Evolutionary conservation across 2,329 filamentous ascomycete genomes (phyloP).

Genomic region (Scedosporium dehoogii): DNA sequence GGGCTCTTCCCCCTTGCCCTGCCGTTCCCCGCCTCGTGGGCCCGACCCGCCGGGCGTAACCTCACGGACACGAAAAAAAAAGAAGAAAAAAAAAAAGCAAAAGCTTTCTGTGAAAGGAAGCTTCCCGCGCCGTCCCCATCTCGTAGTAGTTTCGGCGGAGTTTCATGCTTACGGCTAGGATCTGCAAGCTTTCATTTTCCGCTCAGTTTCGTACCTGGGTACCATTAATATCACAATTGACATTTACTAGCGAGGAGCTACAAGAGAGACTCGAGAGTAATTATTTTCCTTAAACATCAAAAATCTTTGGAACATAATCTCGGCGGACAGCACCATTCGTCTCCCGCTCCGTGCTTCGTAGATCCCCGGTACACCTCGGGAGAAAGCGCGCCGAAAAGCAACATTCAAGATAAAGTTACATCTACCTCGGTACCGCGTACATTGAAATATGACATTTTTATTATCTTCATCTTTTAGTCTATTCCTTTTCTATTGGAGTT

Average conservation of each 20-base stretch:
- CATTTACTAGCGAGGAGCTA: too few relatives aligned
- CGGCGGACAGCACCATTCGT: too few relatives aligned
- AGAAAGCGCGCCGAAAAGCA: not conserved
- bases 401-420: not conserved
- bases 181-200: too few relatives aligned
- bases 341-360: too few relatives aligned
- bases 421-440: not conserved
- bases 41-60: not conserved
- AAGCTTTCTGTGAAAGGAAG: not conserved
- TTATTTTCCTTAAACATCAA: too few relatives aligned
- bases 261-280: too few relatives aligned
- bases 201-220: too few relatives aligned
- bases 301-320: too few relatives aligned
- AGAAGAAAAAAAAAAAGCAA: too few relatives aligned
- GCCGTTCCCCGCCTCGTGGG: not conserved
- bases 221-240: too few relatives aligned
- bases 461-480: not conserved
- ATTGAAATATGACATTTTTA: not conserved
- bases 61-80: not conserved
- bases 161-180: too few relatives aligned
- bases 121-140: not conserved
- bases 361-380: not conserved
- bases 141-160: too few relatives aligned
- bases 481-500: not conserved
- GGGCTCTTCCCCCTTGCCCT: not conserved